Evolutionary conservation across 129 eudicot genomes (phyloP).

Genomic region (Pittosporum tobira): DNA sequence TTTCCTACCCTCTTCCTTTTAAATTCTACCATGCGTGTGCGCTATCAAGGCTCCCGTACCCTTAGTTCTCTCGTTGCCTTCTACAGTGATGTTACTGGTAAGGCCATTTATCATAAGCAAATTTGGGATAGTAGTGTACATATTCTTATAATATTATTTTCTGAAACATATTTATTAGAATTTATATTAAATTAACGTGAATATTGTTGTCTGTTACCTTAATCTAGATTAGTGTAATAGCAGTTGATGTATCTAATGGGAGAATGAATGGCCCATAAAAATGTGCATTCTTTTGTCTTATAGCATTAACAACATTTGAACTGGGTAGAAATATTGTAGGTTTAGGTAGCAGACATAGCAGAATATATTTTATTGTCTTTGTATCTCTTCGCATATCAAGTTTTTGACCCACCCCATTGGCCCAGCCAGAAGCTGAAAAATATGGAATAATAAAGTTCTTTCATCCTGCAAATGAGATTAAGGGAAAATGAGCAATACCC

Average conservation of each 20-base stretch:
- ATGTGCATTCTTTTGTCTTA: not conserved
- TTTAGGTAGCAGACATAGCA: too few species aligned
- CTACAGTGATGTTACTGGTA: constrained; percentile 69
- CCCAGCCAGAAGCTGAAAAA: too few species aligned
- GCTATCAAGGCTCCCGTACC: constrained; percentile 73
- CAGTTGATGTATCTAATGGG: too few species aligned
- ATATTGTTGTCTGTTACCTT: not conserved
- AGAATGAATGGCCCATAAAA: not conserved
- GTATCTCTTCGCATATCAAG: too few species aligned
- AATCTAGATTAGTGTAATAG: not conserved
- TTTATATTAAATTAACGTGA: not conserved
- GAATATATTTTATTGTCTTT: too few species aligned
- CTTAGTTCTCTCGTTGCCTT: constrained; percentile 53
- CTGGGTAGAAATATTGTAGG: too few species aligned
- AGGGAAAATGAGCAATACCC: too few species aligned
- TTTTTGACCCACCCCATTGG: too few species aligned
- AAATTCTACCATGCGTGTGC: constrained; percentile 79
- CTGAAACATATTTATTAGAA: not conserved
- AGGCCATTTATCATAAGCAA: constrained; percentile 1
- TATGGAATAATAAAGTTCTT: too few species aligned
- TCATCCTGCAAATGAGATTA: too few species aligned
- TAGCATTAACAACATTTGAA: too few species aligned
- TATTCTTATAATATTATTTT: not conserved
- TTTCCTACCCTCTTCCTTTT: constrained; percentile 75
- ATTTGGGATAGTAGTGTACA: not conserved